Conservation (phyloP, 2,329 filamentous ascomycete genomes). For the Diaporthe vexans region DNA sequence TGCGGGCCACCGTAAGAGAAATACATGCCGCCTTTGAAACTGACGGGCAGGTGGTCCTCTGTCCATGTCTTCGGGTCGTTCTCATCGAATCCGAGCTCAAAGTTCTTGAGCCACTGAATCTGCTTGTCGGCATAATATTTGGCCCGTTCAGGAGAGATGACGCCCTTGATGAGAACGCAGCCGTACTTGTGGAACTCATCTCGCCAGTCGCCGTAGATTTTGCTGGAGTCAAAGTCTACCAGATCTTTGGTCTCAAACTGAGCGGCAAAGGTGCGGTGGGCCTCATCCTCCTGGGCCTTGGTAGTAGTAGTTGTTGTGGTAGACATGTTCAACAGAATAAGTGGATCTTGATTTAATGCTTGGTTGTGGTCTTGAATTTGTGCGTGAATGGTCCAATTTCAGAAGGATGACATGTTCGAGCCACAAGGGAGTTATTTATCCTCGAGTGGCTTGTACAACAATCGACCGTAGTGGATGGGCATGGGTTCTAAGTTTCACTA, state of each 20-base stretch:
- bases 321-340: background rate
- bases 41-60: conserved; percentile 44
- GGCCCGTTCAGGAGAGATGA: conserved; percentile 50
- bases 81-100: conserved; percentile 44
- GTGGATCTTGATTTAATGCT: too few relatives aligned
- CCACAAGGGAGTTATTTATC: conserved; percentile 4
- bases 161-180: conserved; percentile 57
- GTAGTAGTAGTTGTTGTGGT: conserved; percentile 3
- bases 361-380: too few relatives aligned
- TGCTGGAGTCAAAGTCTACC: conserved; percentile 42
- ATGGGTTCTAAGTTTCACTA: background rate
- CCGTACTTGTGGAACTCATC: conserved; percentile 59
- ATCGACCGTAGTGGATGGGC: background rate
- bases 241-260: conserved; percentile 40
- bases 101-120: conserved; percentile 37
- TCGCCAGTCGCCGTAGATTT: conserved; percentile 57
- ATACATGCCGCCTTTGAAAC: conserved; percentile 65
- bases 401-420: background rate
- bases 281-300: conserved; percentile 20
- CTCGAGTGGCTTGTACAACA: background rate
- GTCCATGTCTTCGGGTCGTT: conserved; percentile 41
- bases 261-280: conserved; percentile 15
- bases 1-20: conserved; percentile 61
- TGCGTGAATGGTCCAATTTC: background rate
- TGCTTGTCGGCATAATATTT: conserved; percentile 41